Conservation (phyloP, 805 yeast species). For the Teunomyces stri region DNA sequence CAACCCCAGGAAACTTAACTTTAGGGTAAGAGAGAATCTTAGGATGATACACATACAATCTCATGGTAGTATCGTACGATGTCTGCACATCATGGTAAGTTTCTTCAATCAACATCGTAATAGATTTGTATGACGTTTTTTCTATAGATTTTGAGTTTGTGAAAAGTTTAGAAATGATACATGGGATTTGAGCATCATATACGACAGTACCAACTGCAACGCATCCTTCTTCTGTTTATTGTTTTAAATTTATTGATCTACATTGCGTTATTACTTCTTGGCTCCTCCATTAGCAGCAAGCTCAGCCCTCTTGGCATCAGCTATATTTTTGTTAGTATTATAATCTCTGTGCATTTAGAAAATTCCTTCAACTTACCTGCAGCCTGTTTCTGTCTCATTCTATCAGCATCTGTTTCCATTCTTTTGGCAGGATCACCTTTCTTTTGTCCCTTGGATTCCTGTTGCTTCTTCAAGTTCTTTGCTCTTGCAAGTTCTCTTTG, state of each 20-base stretch:
- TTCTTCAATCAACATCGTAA: constrained; percentile 65
- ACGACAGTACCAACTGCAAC: background rate
- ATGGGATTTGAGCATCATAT: background rate
- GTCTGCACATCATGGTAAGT: constrained; percentile 62
- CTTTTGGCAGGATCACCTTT: constrained; percentile 86
- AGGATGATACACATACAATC: constrained; percentile 67
- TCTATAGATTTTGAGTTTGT: background rate
- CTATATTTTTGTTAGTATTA: constrained; percentile 24
- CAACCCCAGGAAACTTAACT: constrained; percentile 78
- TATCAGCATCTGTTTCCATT: constrained; percentile 86
- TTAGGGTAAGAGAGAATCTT: constrained; percentile 68
- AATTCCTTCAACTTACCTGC: constrained; percentile 52
- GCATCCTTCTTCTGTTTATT: background rate
- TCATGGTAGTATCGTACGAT: constrained; percentile 62
- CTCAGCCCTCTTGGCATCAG: constrained; percentile 50
- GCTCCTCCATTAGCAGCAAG: constrained; percentile 8
- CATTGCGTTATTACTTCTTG: background rate
- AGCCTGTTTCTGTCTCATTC: constrained; percentile 84
- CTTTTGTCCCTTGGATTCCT: constrained; percentile 57
- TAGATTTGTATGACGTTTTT: background rate
- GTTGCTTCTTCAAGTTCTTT: constrained; percentile 79
- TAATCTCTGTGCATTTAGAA: background rate
- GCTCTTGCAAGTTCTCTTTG: constrained; percentile 94
- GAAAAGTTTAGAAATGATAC: background rate
- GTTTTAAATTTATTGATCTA: too few species aligned